These are phyloP conservation scores for Macrotyloma uniflorum DNA, from an alignment of 306 rosid species.

Conservation along the genomic window DNA sequence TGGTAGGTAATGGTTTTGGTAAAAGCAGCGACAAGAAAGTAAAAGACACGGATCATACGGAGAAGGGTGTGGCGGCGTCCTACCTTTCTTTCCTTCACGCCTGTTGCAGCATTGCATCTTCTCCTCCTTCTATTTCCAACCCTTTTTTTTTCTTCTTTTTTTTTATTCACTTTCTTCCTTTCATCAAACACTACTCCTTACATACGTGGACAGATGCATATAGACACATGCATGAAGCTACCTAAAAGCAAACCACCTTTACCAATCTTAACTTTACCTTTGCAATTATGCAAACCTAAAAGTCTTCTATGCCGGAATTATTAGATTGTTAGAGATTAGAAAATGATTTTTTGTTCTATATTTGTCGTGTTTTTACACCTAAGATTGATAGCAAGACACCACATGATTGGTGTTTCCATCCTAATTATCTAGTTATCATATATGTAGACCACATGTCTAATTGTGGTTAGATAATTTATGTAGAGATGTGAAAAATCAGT, in stretches of 20 bases:
- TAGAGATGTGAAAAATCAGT: too few species aligned
- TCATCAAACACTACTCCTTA: neutral
- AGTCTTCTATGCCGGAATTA: neutral
- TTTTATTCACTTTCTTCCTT: constrained; percentile 13
- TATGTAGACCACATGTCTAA: too few species aligned
- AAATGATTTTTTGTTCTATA: too few species aligned
- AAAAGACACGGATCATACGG: constrained; percentile 46
- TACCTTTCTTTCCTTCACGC: constrained; percentile 16
- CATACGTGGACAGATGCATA: neutral
- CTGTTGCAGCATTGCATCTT: neutral
- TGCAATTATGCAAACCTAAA: too few species aligned
- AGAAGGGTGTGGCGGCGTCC: constrained; percentile 41
- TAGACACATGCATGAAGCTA: neutral
- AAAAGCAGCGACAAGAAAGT: constrained; percentile 59
- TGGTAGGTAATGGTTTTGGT: constrained; percentile 40
- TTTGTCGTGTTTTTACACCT: too few species aligned
- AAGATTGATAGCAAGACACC: too few species aligned
- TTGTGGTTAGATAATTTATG: too few species aligned
- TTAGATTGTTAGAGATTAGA: too few species aligned
- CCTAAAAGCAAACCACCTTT: neutral
- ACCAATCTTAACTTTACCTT: neutral
- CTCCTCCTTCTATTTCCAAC: constrained; percentile 21
- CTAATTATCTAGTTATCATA: too few species aligned
- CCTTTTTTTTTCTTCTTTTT: neutral
- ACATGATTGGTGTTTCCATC: too few species aligned